Evolutionary conservation across 2,329 filamentous ascomycete species (phyloP).

Genomic region (Ceratocystiopsis minuta): DNA sequence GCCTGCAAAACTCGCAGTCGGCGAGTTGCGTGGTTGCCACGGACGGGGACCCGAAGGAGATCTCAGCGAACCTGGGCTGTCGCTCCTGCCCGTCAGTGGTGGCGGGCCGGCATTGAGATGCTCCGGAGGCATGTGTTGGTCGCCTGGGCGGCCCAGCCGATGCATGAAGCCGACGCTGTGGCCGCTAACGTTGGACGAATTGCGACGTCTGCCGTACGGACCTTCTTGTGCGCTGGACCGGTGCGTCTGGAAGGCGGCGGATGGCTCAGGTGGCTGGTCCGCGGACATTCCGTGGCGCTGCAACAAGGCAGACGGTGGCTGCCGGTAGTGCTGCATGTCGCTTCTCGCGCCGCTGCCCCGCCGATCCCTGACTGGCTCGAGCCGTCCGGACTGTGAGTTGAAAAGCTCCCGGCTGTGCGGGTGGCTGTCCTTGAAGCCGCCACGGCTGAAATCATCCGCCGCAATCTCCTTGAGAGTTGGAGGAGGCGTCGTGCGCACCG

Average conservation of each 20-base stretch:
- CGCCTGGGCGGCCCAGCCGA: conserved; percentile 29
- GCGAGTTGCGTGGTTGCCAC: conserved; percentile 27
- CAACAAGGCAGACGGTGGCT: conserved; percentile 48
- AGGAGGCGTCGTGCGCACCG: conserved; percentile 14
- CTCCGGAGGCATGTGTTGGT: conserved; percentile 24
- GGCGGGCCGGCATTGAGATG: conserved; percentile 25
- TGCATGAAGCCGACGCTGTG: conserved; percentile 55
- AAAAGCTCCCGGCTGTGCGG: conserved; percentile 57
- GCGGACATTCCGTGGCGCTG: conserved; percentile 48
- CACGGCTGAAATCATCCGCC: conserved; percentile 80
- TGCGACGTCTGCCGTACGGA: conserved; percentile 56
- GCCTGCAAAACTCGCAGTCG: conserved; percentile 11
- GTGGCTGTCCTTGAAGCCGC: conserved; percentile 58
- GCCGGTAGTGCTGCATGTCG: conserved; percentile 43
- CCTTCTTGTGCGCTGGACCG: conserved; percentile 47
- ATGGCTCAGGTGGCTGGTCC: conserved; percentile 55
- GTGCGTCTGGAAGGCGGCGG: conserved; percentile 68
- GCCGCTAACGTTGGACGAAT: conserved; percentile 82
- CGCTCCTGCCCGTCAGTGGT: conserved; percentile 31
- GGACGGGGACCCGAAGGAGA: conserved; percentile 19
- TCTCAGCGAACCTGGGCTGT: conserved; percentile 31
- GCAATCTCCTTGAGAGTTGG: conserved; percentile 65
- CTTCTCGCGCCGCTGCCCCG: conserved; percentile 45
- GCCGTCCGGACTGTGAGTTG: conserved; percentile 88
- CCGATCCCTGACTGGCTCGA: conserved; percentile 73